Evolutionary conservation across 306 rosid genomes (phyloP).

Genomic region (Lathyrus tuberosus): DNA sequence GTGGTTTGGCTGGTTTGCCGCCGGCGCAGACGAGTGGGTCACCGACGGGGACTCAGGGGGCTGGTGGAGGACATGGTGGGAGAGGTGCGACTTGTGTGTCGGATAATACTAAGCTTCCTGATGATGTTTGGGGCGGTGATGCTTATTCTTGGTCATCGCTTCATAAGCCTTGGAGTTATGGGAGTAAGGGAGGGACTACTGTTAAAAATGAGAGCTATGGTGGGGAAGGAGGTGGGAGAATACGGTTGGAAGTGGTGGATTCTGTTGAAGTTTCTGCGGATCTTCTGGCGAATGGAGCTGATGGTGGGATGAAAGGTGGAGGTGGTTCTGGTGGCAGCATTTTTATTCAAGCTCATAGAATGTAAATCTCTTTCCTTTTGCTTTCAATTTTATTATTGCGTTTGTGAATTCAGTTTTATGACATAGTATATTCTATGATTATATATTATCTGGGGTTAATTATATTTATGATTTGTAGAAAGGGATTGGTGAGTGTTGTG

Average conservation of each 20-base stretch:
- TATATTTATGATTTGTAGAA: not conserved
- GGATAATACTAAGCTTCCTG: slow-evolving; percentile 87
- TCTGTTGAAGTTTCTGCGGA: slow-evolving; percentile 56
- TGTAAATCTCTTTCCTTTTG: slow-evolving; percentile 53
- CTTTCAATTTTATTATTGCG: slow-evolving; percentile 37
- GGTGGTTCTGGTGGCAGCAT: slow-evolving; percentile 99
- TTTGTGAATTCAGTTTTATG: slow-evolving; percentile 19
- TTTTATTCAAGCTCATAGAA: slow-evolving; percentile 64
- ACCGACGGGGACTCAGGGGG: slow-evolving; percentile 84
- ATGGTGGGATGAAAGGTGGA: slow-evolving; percentile 89
- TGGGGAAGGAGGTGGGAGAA: slow-evolving; percentile 95
- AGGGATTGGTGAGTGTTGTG: not conserved
- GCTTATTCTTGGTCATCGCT: slow-evolving; percentile 82
- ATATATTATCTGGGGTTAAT: not conserved
- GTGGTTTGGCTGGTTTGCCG: slow-evolving; percentile 76
- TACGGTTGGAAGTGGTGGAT: slow-evolving; percentile 50
- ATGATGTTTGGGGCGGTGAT: slow-evolving; percentile 97
- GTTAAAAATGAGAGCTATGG: slow-evolving; percentile 76
- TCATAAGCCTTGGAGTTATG: slow-evolving; percentile 74
- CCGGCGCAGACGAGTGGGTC: slow-evolving; percentile 89
- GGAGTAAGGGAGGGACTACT: slow-evolving; percentile 93
- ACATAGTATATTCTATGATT: not conserved
- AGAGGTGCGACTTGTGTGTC: slow-evolving; percentile 87
- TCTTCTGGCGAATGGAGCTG: slow-evolving; percentile 84
- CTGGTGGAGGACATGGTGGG: slow-evolving; percentile 95